Evolutionary conservation across 2,329 filamentous ascomycete genomes (phyloP), one percentile per base, ranked within the genome.

Genomic region (Cladophialophora carrionii): DNA sequence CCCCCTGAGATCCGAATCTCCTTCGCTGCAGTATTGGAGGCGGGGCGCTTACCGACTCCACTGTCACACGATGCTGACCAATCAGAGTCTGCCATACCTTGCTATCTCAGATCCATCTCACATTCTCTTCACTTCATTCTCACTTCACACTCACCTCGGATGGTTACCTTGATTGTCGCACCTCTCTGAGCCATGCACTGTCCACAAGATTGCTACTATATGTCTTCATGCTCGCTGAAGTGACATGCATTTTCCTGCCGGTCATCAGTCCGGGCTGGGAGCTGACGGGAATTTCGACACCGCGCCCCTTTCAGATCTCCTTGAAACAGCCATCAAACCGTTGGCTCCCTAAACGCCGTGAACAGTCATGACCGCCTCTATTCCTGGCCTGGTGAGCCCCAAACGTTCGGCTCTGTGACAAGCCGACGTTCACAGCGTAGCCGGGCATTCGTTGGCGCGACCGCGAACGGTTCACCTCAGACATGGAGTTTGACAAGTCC

Each of bases 261-360:
- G 14, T 51, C 48, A 12, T 6, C 48, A 14, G 20, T 26, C 48
- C 20, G 48, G 48, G 22, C 20, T 29, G 10, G 10, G 26, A 22
- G 20, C 22, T 34, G 17, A 22, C 32, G 29, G n/a, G 29, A 31
- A 59, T 9, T 32, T 22, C 41, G 37, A 29, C n/a, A n/a, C 48
- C 22, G 9, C 48, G n/a, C 48, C 12, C 48, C 20, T 51, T 51
- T 51, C 48, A 51, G 48, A 51, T 51, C 48, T 24, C 24, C 22
- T 20, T 51, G 48, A 51, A 51, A 51, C 48, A 10, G 24, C 48
- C 20, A 12, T 29, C 48, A 51, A 51, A 51, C 48, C 48, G 24
- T 51, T 51, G 48, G 48, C 48, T 51, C 20, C 24, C 9, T 29
- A 51, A 20, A 26, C 48, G 48, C 48, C 48, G 24, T 51, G 14